Evolutionary conservation across 192 early-diverging fungal species (phyloP), one percentile per base, ranked within the genome.

Genomic region (Backusella sp.): DNA sequence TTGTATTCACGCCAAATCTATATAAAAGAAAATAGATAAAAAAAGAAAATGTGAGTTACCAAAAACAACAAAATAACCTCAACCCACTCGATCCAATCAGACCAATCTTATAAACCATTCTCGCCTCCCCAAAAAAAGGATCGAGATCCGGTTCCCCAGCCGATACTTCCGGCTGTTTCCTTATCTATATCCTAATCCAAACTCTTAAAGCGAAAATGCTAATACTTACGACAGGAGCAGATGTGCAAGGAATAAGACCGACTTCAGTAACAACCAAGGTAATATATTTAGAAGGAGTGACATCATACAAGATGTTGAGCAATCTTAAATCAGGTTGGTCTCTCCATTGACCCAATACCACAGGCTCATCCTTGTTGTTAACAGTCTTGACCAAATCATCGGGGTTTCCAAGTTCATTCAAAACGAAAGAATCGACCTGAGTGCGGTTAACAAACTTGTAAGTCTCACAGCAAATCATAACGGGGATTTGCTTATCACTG

Each of bases 371-470:
- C 9, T 62, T 62, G 56, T 28, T 62, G 28, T 62, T 62, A 5
- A 28, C 26, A 4, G 83, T 84, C 53, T 88, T 87, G 34, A 95
- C 93, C 14, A 98, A 82, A 72, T 93, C 92, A 74, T 97, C 94
- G 1, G 96, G 93, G 79, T 95, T 89, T n/a, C 88, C 96, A 72
- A 97, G 89, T 82, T 99, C 98, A 83, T 99, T 99, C 94, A 90
- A 91, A 4, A 97, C 97, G 76, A 98, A 93, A 17, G 96, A 95
- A 83, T 99, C 98, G 23, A 99, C 84, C 82, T 97, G 94, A 36
- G 95, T 93, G 14, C 90, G 86, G 49, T 97, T 94, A 72, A 90
- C 91, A 75, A 99, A 99, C 86, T 99, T 99, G 85, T 97, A 98
- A 2, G 92, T 94, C 83, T 98, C 97, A 80, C 96, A 96, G 69